Evolutionary conservation across 768 basidiomycete species (phyloP), one percentile per base, ranked within the genome.

Genomic region (Suillus bovinus): DNA sequence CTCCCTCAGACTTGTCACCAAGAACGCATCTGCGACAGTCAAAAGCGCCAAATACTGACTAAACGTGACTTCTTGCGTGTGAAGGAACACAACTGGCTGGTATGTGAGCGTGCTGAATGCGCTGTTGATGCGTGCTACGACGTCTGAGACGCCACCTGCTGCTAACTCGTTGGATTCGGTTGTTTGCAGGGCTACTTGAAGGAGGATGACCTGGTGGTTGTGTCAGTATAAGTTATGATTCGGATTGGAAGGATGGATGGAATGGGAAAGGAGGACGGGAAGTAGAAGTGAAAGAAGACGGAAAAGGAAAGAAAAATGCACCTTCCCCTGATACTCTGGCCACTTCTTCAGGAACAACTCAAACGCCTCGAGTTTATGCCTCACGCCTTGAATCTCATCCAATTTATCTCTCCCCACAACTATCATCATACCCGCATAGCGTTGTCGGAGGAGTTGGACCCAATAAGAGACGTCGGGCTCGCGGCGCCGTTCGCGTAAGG

Each of bases 391-490:
- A 61, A 94, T 82, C 69, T 90, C 91, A 70, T 96, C 93, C 33
- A 96, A 81, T 75, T 96, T 95, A 73, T 95, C 93, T 3, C 93
- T 79, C 0, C 93, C 94, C 0, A 96, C 93, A 55, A 95, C 84
- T 68, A 94, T 81, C 77, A 91, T 92, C 85, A 92, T 89, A 2
- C 91, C 94, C 0, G 84, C 81, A 69, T 95, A 96, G 0, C 93
- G 86, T 74, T 93, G 90, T 46, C 81, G 83, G n/a, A 96, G 78
- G 3, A 87, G 81, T 41, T 85, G 81, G 4, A 93, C 88, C 92
- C 94, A 95, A 63, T 94, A 90, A 0, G 81, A 76, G 2, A 95
- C 93, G 59, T 95, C 93, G 0, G 86, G 83, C 53, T 93, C 86
- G 31, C 81, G 81, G 70, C 90, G 90, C 74, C 87, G 87, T 65